These are phyloP conservation scores for Graphilbum fragrans DNA, from an alignment of 2,329 filamentous ascomycete genomes.

Conservation along the genomic window DNA sequence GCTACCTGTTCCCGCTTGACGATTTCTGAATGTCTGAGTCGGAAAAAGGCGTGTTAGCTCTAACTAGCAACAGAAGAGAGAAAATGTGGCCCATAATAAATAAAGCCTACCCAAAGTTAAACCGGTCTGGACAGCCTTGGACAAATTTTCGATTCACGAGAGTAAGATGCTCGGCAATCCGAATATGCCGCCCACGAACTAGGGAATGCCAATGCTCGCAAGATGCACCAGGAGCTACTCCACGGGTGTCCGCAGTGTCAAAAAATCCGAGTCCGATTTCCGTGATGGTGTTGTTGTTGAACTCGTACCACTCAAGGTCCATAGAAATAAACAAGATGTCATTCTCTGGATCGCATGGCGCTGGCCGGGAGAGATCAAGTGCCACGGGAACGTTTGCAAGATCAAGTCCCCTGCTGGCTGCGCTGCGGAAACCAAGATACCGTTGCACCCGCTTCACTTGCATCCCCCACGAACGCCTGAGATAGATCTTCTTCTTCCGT, in stretches of 20 bases:
- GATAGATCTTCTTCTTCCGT: conserved; percentile 31
- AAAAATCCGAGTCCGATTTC: conserved; percentile 78
- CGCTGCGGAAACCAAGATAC: conserved; percentile 56
- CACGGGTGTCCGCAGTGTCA: conserved; percentile 49
- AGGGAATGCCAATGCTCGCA: conserved; percentile 55
- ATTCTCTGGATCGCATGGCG: conserved; percentile 33
- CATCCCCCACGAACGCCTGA: conserved; percentile 37
- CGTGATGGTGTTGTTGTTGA: conserved; percentile 53
- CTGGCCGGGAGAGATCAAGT: conserved; percentile 31
- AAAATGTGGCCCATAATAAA: conserved; percentile 15
- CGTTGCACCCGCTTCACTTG: conserved; percentile 53
- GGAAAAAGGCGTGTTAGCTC: neutral
- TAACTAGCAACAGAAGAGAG: neutral
- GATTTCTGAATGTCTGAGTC: conserved; percentile 27
- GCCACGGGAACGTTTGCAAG: neutral
- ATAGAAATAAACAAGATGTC: conserved; percentile 63
- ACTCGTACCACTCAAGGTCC: conserved; percentile 75
- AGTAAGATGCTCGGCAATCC: conserved; percentile 56
- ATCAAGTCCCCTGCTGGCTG: neutral
- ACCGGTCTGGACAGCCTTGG: conserved; percentile 58
- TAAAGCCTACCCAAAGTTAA: conserved; percentile 54
- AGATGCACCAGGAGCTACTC: conserved; percentile 43
- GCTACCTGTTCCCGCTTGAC: conserved; percentile 21
- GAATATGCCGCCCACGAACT: conserved; percentile 64
- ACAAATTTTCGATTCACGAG: conserved; percentile 59